Evolutionary conservation across 164 flowering plant species (phyloP).

Genomic region (Protea cynaroides): DNA sequence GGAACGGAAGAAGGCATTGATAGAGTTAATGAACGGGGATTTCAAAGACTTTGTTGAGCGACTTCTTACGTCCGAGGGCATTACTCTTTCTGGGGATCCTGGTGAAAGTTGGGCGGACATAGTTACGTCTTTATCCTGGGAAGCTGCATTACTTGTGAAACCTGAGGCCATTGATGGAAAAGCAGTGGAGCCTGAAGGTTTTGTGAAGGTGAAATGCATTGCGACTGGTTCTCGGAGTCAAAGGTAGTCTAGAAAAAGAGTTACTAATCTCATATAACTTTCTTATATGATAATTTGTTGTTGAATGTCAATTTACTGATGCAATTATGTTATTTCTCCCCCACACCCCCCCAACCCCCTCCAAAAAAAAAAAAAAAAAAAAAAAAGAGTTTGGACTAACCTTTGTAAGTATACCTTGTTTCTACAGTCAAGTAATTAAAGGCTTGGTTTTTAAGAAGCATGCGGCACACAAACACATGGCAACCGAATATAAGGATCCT

Average conservation of each 20-base stretch:
- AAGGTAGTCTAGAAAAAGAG: conserved; percentile 46
- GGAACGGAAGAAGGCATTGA: conserved; percentile 51
- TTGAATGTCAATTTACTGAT: neutral
- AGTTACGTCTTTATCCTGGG: conserved; percentile 79
- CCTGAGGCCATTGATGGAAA: conserved; percentile 56
- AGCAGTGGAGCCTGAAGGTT: conserved; percentile 61
- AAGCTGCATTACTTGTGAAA: conserved; percentile 77
- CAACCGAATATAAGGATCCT: conserved; percentile 62
- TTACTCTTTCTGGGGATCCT: conserved; percentile 30
- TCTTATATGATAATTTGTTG: neutral
- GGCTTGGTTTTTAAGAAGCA: conserved; percentile 92
- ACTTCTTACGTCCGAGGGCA: conserved; percentile 50
- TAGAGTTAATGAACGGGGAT: conserved; percentile 54
- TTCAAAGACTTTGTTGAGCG: conserved; percentile 55
- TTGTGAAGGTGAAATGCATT: conserved; percentile 90
- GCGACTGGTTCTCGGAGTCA: conserved; percentile 64
- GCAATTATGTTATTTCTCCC: neutral
- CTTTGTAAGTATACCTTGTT: neutral
- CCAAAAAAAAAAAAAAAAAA: neutral
- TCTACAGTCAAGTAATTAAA: conserved; percentile 70
- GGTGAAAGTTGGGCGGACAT: conserved; percentile 74
- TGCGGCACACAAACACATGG: conserved; percentile 93
- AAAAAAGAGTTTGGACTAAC: neutral
- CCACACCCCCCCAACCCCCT: too few relatives aligned
- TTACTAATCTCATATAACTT: neutral